These are phyloP conservation scores for Saccharomycopsis babjevae DNA, from an alignment of 805 yeast genomes.

Conservation along the genomic window DNA sequence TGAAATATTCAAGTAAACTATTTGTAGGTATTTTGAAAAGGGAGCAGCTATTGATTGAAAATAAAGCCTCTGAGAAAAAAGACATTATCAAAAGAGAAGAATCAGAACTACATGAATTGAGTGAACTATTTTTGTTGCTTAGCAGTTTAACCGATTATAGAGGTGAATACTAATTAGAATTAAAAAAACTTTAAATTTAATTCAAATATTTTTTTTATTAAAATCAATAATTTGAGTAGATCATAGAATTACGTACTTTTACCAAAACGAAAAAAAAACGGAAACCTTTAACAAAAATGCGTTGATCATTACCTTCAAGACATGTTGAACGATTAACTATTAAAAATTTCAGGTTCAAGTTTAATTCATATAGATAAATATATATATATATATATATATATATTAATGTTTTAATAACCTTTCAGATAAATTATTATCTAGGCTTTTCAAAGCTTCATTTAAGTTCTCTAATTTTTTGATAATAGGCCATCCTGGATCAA, in stretches of 20 bases:
- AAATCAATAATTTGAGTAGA: no score
- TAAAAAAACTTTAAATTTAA: neutral
- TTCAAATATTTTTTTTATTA: neutral
- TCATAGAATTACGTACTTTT: neutral
- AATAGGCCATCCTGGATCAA: constrained; percentile 9
- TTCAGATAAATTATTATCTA: neutral
- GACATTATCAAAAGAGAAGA: constrained; percentile 24
- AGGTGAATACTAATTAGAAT: constrained; percentile 24
- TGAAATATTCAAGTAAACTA: constrained; percentile 43
- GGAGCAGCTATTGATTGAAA: constrained; percentile 29
- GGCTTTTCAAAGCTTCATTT: neutral
- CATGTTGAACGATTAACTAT: neutral
- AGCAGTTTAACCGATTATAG: constrained; percentile 39
- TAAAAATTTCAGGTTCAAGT: neutral
- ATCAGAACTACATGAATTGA: constrained; percentile 40
- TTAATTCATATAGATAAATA: neutral
- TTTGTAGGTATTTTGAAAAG: constrained; percentile 54
- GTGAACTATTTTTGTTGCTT: constrained; percentile 43
- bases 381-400: neutral
- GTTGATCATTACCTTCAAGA: neutral
- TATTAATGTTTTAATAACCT: neutral
- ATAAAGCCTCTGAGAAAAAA: constrained; percentile 20
- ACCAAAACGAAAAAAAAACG: neutral
- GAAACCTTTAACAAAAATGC: neutral
- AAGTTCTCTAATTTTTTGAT: constrained; percentile 4